Evolutionary conservation across 306 rosid species (phyloP).

Genomic region (Abrus precatorius): DNA sequence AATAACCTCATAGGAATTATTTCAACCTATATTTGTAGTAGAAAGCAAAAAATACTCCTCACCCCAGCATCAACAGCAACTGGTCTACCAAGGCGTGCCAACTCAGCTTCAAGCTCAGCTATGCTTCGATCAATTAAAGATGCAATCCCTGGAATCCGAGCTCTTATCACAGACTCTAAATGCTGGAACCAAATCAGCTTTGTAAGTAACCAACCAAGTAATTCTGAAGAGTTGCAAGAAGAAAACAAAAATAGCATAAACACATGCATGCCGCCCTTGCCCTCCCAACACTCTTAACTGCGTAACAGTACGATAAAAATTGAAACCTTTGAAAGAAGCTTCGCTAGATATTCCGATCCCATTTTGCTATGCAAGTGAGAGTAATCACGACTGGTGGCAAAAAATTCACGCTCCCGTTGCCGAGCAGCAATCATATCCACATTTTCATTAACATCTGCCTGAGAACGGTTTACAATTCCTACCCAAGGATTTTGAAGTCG

Average conservation of each 20-base stretch:
- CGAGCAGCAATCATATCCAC: conserved; percentile 88
- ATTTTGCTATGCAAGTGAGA: conserved; percentile 85
- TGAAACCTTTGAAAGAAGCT: conserved; percentile 88
- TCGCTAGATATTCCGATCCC: conserved; percentile 99
- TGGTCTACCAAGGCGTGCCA: conserved; percentile 86
- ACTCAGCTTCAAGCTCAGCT: conserved; percentile 90
- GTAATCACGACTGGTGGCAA: conserved; percentile 82
- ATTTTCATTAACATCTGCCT: conserved; percentile 88
- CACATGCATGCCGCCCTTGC: not conserved
- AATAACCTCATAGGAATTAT: conserved; percentile 15
- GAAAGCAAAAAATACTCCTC: conserved; percentile 48
- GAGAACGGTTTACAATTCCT: conserved; percentile 97
- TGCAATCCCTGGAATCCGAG: conserved; percentile 82
- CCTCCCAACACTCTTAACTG: conserved; percentile 22
- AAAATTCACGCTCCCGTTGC: conserved; percentile 89
- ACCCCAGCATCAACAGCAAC: conserved; percentile 96
- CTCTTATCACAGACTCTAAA: conserved; percentile 84
- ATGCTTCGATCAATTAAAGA: conserved; percentile 85
- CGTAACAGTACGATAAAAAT: conserved; percentile 14
- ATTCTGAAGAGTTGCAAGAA: conserved; percentile 9
- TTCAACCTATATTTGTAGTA: conserved; percentile 20
- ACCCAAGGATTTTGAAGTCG: conserved; percentile 96
- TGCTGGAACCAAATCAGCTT: conserved; percentile 69
- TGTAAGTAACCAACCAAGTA: conserved; percentile 19
- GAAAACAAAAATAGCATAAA: conserved; percentile 25